Base-by-base conservation (phyloP, 2,329 filamentous ascomycete species). In the Amylocarpus encephaloides region DNA sequence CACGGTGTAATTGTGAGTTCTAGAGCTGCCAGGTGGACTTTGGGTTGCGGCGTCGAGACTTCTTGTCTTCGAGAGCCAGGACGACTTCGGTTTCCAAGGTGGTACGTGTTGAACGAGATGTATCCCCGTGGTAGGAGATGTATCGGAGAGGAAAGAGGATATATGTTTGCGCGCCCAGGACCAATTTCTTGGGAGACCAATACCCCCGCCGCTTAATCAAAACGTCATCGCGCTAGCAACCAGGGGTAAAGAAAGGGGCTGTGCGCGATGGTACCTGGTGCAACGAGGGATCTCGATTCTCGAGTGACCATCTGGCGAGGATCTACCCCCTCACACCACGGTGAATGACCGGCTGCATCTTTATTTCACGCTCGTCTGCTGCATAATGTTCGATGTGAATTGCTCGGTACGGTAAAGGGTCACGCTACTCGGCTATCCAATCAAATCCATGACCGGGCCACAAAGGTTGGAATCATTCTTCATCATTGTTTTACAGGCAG, bases 401-500 rank as follows among this genome's bases (percentile, higher is more conserved):
- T 26, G 13, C 22, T 26, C 4, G 13, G 22, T 7, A 7, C 22
- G 22, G 22, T 4, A 26, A 26, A 7, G 22, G 22, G 22, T 26
- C 22, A 26, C 22, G 7, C 22, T 26, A 26, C 22, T 7, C 22
- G 22, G 22, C 7, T 26, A 26, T 26, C 22, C 22, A 26, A 26
- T 26, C 22, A 26, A 26, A 7, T 26, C 22, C 4, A 26, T 26
- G 4, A 26, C 22, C 4, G 7, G 22, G 4, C 22, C 7, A 4
- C 22, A 26, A 26, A 26, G 7, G 22, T 26, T 26, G 22, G 22
- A 26, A 26, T 26, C 22, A 26, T 26, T 42, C 30, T 32, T 48
- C 45, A 33, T 48, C 26, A 43, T 48, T 48, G 46, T 48, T 48
- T 48, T 48, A 48, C 46, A 48, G 39, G 38, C 45, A 29, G 18